Conservation (phyloP, 345 rosid genomes). For the Ceriops decandra region DNA sequence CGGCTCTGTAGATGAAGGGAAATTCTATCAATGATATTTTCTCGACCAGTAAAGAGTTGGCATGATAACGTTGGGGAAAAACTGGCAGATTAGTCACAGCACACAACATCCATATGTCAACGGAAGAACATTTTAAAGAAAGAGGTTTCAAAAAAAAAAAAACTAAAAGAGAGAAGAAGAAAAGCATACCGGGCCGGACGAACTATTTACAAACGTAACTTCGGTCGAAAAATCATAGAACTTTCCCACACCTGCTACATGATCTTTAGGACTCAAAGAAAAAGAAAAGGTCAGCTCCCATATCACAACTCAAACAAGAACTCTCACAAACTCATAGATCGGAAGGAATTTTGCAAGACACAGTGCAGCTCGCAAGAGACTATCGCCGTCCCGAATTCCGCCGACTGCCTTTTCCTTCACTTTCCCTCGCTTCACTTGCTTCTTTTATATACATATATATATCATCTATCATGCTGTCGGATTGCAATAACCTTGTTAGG, state of each 20-base stretch:
- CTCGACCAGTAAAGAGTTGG: not conserved
- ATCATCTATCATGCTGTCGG: too few species aligned
- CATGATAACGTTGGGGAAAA: too few species aligned
- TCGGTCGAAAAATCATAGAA: slow-evolving; percentile 24
- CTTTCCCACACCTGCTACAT: slow-evolving; percentile 24
- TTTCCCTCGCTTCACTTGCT: too few species aligned
- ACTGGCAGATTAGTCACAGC: not conserved
- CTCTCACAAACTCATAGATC: not conserved
- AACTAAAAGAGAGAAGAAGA: not conserved
- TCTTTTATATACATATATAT: too few species aligned
- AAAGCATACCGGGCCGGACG: slow-evolving; percentile 11
- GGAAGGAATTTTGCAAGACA: not conserved
- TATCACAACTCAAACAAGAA: not conserved
- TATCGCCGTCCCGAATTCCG: slow-evolving; percentile 9
- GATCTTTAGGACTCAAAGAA: slow-evolving; percentile 13
- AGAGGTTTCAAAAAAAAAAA: too few species aligned
- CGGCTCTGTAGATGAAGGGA: slow-evolving; percentile 18
- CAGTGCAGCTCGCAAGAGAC: slow-evolving; percentile 7
- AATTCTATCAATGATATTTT: not conserved
- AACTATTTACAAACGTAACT: slow-evolving; percentile 15
- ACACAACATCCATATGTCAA: not conserved
- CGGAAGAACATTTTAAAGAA: too few species aligned
- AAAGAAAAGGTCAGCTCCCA: not conserved
- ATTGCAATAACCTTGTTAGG: too few species aligned
- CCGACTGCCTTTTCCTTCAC: not conserved